These are phyloP conservation scores for Xylaria cubensis DNA, from an alignment of 495 filamentous ascomycete genomes.

Conservation along the genomic window DNA sequence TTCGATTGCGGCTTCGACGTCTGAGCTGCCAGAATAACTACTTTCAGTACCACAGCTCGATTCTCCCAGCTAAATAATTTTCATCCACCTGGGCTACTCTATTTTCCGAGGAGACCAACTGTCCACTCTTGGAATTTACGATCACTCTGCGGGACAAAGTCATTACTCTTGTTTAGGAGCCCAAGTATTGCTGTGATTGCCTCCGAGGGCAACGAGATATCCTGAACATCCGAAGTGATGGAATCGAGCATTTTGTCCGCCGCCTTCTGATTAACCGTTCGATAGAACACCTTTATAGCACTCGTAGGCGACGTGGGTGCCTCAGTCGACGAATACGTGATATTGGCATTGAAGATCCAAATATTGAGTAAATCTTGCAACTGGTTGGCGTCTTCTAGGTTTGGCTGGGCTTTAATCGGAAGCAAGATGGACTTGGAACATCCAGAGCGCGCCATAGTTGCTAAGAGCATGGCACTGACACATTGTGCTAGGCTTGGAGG, in stretches of 20 bases:
- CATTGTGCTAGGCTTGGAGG: constrained; percentile 51
- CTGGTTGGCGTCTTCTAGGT: neutral
- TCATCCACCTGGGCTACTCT: constrained; percentile 26
- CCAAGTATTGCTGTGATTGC: constrained; percentile 54
- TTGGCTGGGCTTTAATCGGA: constrained; percentile 41
- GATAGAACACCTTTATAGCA: constrained; percentile 73
- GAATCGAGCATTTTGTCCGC: constrained; percentile 62
- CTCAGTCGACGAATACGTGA: constrained; percentile 63
- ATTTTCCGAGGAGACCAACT: constrained; percentile 66
- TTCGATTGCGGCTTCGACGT: neutral
- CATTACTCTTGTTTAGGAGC: constrained; percentile 57
- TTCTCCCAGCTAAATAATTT: neutral
- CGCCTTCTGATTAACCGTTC: constrained; percentile 48
- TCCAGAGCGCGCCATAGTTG: constrained; percentile 53
- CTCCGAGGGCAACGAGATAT: constrained; percentile 63
- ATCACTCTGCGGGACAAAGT: constrained; percentile 61
- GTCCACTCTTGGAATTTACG: constrained; percentile 68
- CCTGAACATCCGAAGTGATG: constrained; percentile 65
- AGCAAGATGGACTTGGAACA: constrained; percentile 57
- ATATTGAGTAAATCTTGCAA: constrained; percentile 45
- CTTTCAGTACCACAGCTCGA: neutral
- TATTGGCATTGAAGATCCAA: constrained; percentile 76
- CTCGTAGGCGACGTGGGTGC: constrained; percentile 42
- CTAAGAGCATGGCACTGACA: constrained; percentile 53
- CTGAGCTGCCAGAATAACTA: neutral